Evolutionary conservation across 2,329 filamentous ascomycete genomes (phyloP), one percentile per base, ranked within the genome.

Genomic region (Fusarium domesticum): DNA sequence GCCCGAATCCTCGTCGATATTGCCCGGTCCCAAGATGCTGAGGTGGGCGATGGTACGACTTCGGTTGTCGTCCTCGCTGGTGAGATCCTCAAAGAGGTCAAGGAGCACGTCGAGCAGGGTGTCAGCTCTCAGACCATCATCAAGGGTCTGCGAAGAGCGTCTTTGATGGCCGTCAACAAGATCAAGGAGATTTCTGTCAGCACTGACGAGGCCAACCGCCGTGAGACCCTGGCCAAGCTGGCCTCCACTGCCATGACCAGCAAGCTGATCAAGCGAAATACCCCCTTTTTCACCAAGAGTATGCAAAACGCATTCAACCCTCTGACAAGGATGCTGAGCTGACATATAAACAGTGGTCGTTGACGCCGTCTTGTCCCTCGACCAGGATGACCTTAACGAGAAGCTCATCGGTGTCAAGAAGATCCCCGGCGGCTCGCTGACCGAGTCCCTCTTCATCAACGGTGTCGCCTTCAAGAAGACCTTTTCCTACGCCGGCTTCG

Each of bases 381-480:
- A 98, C 70, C 93, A 98, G 70, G 87, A 95, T 51, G 92, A 97
- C 65, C 80, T 98, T 45, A 95, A 98, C 75, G 92, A 97, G 71
- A 96, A 92, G 69, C 82, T 97, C 61, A 98, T 98, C 63, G 93
- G 93, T 50, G 83, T 97, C 68, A 98, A 98, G 80, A 97, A 96
- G 76, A 91, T 98, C 52, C 92, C 90, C 31, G 93, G 93, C 64
- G 93, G 93, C 68, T 95, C 89, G 30, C 81, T 98, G 23, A 93
- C 96, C 63, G 93, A 97, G 53, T 96, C 92, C 3, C 81, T 96
- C 32, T 97, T 97, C 70, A 87, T 98, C 65, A 93, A 97, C 68
- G 93, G 93, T 64, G 93, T 98, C 51, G 92, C 93, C 28, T 98
- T 98, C 79, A 97, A 97, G 78, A 98, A 98, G 82, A 98, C 93